Base-by-base conservation (phyloP, 805 yeast genomes). In the Myxozyma sirexii region DNA sequence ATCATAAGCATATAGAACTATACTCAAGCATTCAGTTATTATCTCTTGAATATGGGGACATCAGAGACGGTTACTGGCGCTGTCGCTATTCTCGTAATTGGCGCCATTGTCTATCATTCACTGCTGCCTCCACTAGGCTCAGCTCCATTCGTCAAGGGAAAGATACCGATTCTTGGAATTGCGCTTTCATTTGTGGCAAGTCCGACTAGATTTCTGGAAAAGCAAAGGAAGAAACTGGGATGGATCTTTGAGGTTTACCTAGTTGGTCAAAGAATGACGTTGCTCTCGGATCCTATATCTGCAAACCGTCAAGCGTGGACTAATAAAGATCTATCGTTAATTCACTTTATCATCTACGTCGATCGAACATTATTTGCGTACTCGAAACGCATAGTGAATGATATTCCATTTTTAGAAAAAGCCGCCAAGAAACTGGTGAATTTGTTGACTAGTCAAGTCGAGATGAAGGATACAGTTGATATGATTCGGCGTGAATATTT, bases 251-350 rank as follows among this genome's bases (percentile, higher is more conserved):
- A 49, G 13, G 17, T 60, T 21, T 54, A 52, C 29, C 33, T 54
- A 3, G 64, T 53, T 6, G 64, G 64, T 23, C 51, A 53, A 33
- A 33, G 59, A 19, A 26, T 60, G 52, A 45, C 51, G 27, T 3
- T 60, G 27, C 31, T 60, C n/a, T 48, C 59, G 6, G 64, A 60
- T 47, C 64, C 64, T 15, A 33, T 53, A 8, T 24, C 50, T n/a
- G 64, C 56, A 21, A 53, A 48, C 24, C 42, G 44, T 24, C 48
- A 27, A 17, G 53, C 46, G 1, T 46, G 24, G 47, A 31, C n/a
- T 24, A 45, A 21, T 21, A 35, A 19, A 19, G 24, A 26, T 17
- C 35, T 57, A 5, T 46, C 54, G 12, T 13, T 57, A 15, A 21
- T 45, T 12, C 39, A 39, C 23, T 57, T 57, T 33, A 24, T 52